Base-by-base conservation (phyloP, 2,329 filamentous ascomycete species). In the Fusarium sp. region DNA sequence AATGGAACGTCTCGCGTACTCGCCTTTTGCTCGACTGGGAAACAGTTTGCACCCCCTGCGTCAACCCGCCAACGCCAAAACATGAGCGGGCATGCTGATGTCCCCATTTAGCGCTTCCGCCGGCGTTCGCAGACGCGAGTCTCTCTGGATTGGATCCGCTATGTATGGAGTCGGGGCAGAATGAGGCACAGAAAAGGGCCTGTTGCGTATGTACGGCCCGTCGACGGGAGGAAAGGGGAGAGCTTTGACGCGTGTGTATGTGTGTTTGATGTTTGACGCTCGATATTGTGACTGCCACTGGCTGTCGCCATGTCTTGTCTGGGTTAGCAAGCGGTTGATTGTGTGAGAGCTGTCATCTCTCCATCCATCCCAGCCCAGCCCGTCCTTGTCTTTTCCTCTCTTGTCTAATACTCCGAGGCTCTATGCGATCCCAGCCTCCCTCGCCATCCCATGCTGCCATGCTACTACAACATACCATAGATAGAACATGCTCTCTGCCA, bases 31-130 rank as follows among this genome's bases (percentile, higher is more conserved):
- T 48, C 15, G 22, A 39, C 29, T 32, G 38, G 49, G 55, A 49
- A 57, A 45, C 62, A 19, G 40, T 46, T 32, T 59, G 53, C 35
- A 47, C 54, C 68, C 68, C 68, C 66, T 70, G 68, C 68, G 59
- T 70, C 66, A 63, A 70, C 68, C 66, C 57, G 61, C 64, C 64
- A 68, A 69, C 67, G 40, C 53, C 58, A 58, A 29, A 52, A 45
- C 60, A 57, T 19, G 19, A 19, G 19, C 19, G 19, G 19, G 19
- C 19, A 19, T 53, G 53, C 40, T 58, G 48, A 64, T 45, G 35
- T 49, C 32, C 9, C 43, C 28, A 35, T 47, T 50, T 67, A 66
- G 62, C 58, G 62, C 58, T 56, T 60, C 50, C 28, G 43, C 35
- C 26, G 49, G 46, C 19, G 58, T 48, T 53, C 11, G 12, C n/a